phyloP scores from a whole-genome alignment of 73 alveolate genomes.

The Uronychia binucleata region DNA sequence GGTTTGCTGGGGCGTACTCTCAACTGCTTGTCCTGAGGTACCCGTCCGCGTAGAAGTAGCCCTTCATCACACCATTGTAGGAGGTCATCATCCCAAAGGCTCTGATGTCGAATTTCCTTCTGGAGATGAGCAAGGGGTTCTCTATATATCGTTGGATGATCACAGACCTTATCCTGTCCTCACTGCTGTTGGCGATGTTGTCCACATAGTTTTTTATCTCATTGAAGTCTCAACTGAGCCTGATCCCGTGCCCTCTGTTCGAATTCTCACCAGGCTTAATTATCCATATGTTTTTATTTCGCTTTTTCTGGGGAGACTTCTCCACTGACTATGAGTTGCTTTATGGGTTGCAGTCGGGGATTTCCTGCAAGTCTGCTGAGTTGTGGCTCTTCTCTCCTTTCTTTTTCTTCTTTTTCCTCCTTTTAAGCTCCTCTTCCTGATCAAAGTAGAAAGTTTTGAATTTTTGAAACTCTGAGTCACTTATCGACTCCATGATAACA shows the following conservation, averaged over 20 bases:
- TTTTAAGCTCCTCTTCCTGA: background rate
- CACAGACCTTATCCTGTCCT: constrained; percentile 33
- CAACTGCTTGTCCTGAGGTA: constrained; percentile 82
- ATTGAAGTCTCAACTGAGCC: constrained; percentile 52
- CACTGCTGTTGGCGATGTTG: constrained; percentile 53
- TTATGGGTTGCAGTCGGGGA: background rate
- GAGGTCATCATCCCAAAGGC: constrained; percentile 70
- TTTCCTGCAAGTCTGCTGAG: too few species aligned
- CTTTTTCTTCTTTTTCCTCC: background rate
- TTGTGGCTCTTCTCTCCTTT: too few species aligned
- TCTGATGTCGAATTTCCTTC: constrained; percentile 90
- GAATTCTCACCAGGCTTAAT: constrained; percentile 73
- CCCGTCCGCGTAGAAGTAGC: constrained; percentile 88
- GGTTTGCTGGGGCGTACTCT: constrained; percentile 68
- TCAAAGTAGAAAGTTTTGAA: background rate
- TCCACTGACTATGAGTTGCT: background rate
- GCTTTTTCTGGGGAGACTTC: background rate
- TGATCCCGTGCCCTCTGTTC: constrained; percentile 72
- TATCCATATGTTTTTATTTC: constrained; percentile 54
- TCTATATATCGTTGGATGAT: constrained; percentile 86
- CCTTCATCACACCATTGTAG: constrained; percentile 75
- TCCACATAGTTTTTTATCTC: constrained; percentile 44
- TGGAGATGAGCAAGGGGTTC: constrained; percentile 82
- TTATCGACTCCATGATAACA: background rate
- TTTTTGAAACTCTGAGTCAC: background rate